Evolutionary conservation across 1,284 basidiomycete genomes (phyloP), one percentile per base, ranked within the genome.

Genomic region (Meripilus lineatus): DNA sequence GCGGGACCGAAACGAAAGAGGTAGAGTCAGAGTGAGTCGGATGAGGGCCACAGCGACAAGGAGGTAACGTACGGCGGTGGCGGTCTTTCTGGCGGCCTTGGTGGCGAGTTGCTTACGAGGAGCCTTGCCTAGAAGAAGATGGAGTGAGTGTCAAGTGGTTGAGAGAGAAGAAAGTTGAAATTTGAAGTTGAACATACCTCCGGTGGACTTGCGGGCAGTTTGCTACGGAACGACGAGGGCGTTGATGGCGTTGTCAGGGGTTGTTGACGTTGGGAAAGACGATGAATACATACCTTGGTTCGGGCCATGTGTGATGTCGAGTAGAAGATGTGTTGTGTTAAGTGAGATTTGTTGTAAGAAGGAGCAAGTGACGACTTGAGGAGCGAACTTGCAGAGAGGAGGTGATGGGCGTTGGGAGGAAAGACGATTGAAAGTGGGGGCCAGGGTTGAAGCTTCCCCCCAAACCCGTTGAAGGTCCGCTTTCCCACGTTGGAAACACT

Each of bases 61-160:
- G 54, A 50, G 54, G 50, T 50, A 54, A 75, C 81, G 49, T 65
- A 86, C 84, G 49, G 81, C 74, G 40, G 82, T 58, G 47, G 65
- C 83, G 25, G 85, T 89, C 74, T 89, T 89, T 54, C 86, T 78
- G 52, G 89, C 89, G 42, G 88, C 89, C 77, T 93, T 93, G 70
- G 91, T 90, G 37, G 89, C 89, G 67, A 91, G 82, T 72, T 90
- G 89, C 71, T 91, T 91, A 77, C 87, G 86, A 50, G 86, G 85
- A 48, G 85, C 86, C 69, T 89, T 89, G 62, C 85, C 85, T 85
- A 57, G 20, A 47, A 33, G 49, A 48, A 39, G 53, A 39, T 15
- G 28, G 50, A 42, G 52, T 48, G 21, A 45, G 47, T 32, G 34
- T 54, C 48, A 47, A 51, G 44, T 51, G 50, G 46, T 30, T 8